phyloP scores from a whole-genome alignment of 2,329 filamentous ascomycete species.

The Apiospora arundinis region DNA sequence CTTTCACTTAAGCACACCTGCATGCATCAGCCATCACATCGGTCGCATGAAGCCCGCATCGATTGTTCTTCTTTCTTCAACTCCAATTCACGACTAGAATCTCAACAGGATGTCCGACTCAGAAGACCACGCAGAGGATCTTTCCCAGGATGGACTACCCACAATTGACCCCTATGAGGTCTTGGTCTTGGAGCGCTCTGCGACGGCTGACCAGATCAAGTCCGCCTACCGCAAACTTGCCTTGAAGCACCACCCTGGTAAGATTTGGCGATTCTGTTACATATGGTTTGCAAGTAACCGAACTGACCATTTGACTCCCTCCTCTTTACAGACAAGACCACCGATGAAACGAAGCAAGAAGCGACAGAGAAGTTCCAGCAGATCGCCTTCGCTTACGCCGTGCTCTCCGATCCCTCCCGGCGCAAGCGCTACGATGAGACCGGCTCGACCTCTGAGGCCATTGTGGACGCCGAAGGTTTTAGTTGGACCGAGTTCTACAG shows the following conservation, averaged over 20 bases:
- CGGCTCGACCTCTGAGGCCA: conserved; percentile 84
- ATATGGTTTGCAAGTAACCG: too few species aligned
- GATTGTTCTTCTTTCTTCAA: conserved; percentile 24
- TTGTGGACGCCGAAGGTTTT: conserved; percentile 81
- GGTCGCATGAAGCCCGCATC: neutral
- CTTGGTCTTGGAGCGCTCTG: conserved; percentile 72
- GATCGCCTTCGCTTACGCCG: conserved; percentile 91
- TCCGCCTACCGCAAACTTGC: conserved; percentile 90
- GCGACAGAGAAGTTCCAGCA: conserved; percentile 87
- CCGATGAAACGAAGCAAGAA: conserved; percentile 65
- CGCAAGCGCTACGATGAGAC: conserved; percentile 89
- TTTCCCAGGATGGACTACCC: conserved; percentile 64
- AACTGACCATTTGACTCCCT: neutral
- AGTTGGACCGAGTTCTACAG: conserved; percentile 91
- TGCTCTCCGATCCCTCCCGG: conserved; percentile 82
- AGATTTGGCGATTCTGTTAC: conserved; percentile 25
- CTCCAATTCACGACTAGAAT: neutral
- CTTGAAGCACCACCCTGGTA: conserved; percentile 85
- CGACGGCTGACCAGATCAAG: conserved; percentile 82
- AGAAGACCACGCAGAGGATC: conserved; percentile 56
- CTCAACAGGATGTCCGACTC: conserved; percentile 16
- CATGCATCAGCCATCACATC: conserved; percentile 14
- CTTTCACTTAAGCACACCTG: conserved; percentile 19
- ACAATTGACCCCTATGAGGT: conserved; percentile 79
- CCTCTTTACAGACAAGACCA: conserved; percentile 72